Conservation (phyloP, 768 basidiomycete genomes). For the Dentipellis sp. region DNA sequence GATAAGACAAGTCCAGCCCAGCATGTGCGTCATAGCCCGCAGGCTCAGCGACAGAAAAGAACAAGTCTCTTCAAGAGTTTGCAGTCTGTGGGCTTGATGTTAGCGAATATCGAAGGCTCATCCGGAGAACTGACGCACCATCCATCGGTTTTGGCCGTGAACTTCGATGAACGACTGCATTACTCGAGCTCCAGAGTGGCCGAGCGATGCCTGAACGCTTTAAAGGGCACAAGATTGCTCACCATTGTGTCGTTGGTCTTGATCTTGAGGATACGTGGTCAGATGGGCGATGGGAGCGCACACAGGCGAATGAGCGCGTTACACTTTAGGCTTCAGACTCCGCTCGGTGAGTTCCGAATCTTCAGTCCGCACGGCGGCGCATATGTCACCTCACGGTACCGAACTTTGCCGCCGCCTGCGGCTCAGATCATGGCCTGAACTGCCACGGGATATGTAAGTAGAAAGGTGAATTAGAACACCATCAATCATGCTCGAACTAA, state of each 20-base stretch:
- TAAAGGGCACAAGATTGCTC: neutral
- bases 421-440: too few relatives aligned
- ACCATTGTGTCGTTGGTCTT: neutral
- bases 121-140: conserved; percentile 18
- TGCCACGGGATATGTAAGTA: too few relatives aligned
- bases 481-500: too few relatives aligned
- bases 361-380: too few relatives aligned
- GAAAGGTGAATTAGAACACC: too few relatives aligned
- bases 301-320: neutral
- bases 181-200: neutral
- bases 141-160: conserved; percentile 16
- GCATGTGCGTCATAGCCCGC: conserved; percentile 33
- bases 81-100: neutral
- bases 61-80: conserved; percentile 2
- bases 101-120: conserved; percentile 4
- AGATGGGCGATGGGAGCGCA: neutral
- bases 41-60: conserved; percentile 26
- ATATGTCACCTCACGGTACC: too few relatives aligned
- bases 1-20: conserved; percentile 26
- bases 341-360: neutral
- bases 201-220: neutral
- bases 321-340: neutral
- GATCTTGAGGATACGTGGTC: neutral
- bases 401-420: too few relatives aligned
- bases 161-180: neutral